phyloP scores from a whole-genome alignment of 129 eudicot species.

The Flaveria trinervia region DNA sequence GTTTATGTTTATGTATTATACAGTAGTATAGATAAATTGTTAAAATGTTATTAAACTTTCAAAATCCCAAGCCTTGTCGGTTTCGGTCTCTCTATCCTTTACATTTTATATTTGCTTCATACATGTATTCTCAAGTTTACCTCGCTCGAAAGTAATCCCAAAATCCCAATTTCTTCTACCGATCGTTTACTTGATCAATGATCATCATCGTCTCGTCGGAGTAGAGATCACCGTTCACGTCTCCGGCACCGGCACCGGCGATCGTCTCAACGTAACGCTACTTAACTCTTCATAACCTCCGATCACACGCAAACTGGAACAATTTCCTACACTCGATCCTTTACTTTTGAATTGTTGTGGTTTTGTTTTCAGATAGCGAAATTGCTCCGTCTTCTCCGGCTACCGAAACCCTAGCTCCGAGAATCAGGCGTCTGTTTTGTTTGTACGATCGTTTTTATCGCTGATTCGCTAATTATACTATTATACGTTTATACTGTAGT shows the following conservation, averaged over 20 bases:
- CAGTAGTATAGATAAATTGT: no score
- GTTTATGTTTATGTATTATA: no score
- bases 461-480: not conserved
- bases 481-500: not conserved
- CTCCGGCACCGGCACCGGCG: constrained; percentile 13
- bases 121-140: not conserved
- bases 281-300: not conserved
- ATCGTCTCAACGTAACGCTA: not conserved
- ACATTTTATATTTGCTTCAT: not conserved
- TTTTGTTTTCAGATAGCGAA: constrained; percentile 8
- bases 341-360: not conserved
- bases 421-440: constrained; percentile 8
- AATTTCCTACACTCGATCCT: constrained; percentile 3
- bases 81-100: no score
- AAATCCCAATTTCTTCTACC: not conserved
- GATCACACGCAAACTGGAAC: not conserved
- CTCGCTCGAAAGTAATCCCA: not conserved
- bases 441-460: not conserved
- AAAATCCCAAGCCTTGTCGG: no score
- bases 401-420: constrained; percentile 29
- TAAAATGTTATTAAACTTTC: no score
- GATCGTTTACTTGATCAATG: not conserved
- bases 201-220: not conserved
- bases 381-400: constrained; percentile 1
- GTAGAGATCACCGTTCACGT: not conserved